Evolutionary conservation across 2,329 filamentous ascomycete genomes (phyloP).

Genomic region (Cercospora brassicicola): DNA sequence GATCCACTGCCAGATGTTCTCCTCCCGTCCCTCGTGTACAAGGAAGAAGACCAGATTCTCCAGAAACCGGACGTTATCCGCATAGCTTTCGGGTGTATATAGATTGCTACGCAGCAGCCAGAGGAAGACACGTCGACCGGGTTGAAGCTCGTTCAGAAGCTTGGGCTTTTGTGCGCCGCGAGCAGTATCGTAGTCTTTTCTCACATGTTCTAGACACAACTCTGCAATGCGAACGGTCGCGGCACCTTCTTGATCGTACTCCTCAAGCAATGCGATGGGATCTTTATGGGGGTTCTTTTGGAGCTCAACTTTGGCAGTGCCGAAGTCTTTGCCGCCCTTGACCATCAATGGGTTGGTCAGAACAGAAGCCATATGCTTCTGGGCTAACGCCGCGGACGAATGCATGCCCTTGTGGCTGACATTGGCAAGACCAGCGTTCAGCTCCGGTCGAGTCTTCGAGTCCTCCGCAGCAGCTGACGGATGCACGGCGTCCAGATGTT

Average conservation of each 20-base stretch:
- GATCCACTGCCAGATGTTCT: constrained; percentile 37
- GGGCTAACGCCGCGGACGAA: constrained; percentile 44
- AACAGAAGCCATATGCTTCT: constrained; percentile 52
- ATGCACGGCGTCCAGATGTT: constrained; percentile 62
- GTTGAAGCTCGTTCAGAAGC: constrained; percentile 23
- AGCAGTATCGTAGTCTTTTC: constrained; percentile 23
- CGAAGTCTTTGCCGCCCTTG: constrained; percentile 19
- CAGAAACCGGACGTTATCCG: constrained; percentile 26
- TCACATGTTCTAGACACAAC: constrained; percentile 42
- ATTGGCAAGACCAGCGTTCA: background rate
- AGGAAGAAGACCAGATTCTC: constrained; percentile 30
- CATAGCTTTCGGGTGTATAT: constrained; percentile 25
- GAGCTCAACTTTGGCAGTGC: constrained; percentile 34
- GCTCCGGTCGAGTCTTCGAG: constrained; percentile 9
- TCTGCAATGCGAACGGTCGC: constrained; percentile 43
- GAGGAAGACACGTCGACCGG: constrained; percentile 33
- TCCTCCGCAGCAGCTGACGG: constrained; percentile 40
- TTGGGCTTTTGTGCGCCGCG: constrained; percentile 16
- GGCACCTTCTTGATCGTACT: constrained; percentile 42
- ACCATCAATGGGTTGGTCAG: constrained; percentile 53
- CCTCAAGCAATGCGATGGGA: constrained; percentile 45
- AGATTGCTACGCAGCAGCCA: constrained; percentile 34
- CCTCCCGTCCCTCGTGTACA: constrained; percentile 32
- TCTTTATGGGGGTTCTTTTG: constrained; percentile 35
- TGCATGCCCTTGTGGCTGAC: constrained; percentile 19